Base-by-base conservation (phyloP, 805 yeast genomes). In the Schwanniomyces vanrijiae region DNA sequence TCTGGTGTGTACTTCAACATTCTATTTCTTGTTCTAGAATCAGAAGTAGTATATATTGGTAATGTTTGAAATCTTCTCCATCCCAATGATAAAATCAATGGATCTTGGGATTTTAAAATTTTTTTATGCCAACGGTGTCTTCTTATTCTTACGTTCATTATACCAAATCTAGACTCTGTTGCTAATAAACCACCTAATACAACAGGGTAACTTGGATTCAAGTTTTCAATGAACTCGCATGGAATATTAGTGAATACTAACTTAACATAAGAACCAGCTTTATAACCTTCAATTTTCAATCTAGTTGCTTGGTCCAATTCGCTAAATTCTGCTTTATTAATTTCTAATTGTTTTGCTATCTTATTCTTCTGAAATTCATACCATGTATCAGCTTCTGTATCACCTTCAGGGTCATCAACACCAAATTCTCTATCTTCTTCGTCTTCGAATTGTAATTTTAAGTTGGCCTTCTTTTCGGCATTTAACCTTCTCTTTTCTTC, bases 81-180 rank as follows among this genome's bases (percentile, higher is more conserved):
- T 33, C 99, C 99, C 37, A 94, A 71, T 0, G 98, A 92, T 42
- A 94, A 65, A 45, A 94, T 90, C 54, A 95, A 76, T 1, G 99
- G 99, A 70, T 94, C 99, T 62, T 90, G 95, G 8, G 97, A 82
- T 68, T 94, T 94, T 58, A 94, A 76, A 49, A 95, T 89, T 77
- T 90, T 90, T 64, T 90, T 92, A 70, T 94, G 97, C 99, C 99
- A 94, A 75, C 99, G 84, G 65, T 94, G 99, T 69, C 97, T 84
- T 82, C 97, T 90, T 51, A 94, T 82, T 72, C 98, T 83, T 41
- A 89, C 97, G 62, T 89, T 92, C 71, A 90, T 76, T 60, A 88
- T 86, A 5, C 99, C 99, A 63, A 91, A 92, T 61, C 96, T 78
- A 48, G 90, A 86, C 64, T 94, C 99, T 4, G 96, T 89, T 31